A percentile compares a stretch with the other conserved stretches of the same genome.
Conservation (phyloP, 495 filamentous ascomycete genomes). For the Talaromyces trachyspermus region DNA sequence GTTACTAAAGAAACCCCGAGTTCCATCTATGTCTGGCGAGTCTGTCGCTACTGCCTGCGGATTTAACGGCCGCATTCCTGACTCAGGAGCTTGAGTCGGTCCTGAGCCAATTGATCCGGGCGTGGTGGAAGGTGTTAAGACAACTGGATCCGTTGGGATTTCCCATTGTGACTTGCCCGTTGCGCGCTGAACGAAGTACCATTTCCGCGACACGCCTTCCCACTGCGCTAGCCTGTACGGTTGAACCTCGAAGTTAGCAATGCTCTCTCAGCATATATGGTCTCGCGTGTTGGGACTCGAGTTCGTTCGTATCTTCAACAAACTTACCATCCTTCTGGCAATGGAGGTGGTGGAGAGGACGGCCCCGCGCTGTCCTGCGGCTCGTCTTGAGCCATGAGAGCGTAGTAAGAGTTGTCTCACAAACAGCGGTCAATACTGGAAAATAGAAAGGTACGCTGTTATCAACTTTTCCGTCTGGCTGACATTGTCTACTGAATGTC, state of each 20-base stretch:
- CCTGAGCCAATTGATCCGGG: slow-evolving; percentile 25
- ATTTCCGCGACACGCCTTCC: slow-evolving; percentile 64
- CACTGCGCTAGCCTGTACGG: slow-evolving; percentile 63
- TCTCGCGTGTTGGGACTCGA: neutral
- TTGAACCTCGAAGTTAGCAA: slow-evolving; percentile 5
- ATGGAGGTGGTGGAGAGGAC: slow-evolving; percentile 58
- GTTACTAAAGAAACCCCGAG: neutral
- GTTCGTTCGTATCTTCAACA: neutral
- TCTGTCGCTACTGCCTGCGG: slow-evolving; percentile 9
- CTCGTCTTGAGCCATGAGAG: slow-evolving; percentile 26
- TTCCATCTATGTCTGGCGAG: slow-evolving; percentile 13
- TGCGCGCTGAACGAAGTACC: slow-evolving; percentile 73
- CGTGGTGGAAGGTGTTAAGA: slow-evolving; percentile 32
- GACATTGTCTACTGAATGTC: too few species aligned
- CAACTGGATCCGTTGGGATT: slow-evolving; percentile 56
- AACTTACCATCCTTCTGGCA: slow-evolving; percentile 63
- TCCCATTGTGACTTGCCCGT: slow-evolving; percentile 76
- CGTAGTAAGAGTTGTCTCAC: neutral
- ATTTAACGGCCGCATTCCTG: slow-evolving; percentile 14
- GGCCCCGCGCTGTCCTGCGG: slow-evolving; percentile 62
- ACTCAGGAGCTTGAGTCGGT: slow-evolving; percentile 21
- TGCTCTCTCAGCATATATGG: neutral
- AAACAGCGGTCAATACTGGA: too few species aligned
- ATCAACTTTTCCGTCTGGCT: too few species aligned
- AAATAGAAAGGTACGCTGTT: too few species aligned